Base-by-base conservation (phyloP, 805 yeast genomes). In the Candida ulmi region DNA sequence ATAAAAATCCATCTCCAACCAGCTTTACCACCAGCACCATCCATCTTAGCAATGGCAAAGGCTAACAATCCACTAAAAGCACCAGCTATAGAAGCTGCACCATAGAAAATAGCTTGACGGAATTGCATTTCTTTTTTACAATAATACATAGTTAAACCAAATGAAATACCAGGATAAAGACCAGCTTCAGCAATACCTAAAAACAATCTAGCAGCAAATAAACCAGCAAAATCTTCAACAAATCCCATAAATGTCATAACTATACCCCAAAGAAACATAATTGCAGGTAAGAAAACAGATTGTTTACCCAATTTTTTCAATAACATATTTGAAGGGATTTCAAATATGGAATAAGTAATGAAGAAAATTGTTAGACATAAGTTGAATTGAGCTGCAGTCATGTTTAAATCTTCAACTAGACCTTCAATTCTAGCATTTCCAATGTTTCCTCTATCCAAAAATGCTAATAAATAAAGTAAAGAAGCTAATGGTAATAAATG, bases 341-440 rank as follows among this genome's bases (percentile, higher is more conserved):
- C 51, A 57, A 60, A 56, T 5, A 55, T 13, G 13, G 63, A 30
- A 45, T 73, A 73, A 17, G 76, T 69, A 33, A 72, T 71, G 43
- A 71, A 74, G 33, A 74, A 63, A 29, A 72, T 61, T 8, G 75
- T 67, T 37, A 72, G 61, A 48, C 67, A 59, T 37, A 71, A 60
- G 45, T 70, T 68, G 48, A 69, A 73, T 48, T 74, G 69, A 35
- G 50, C 46, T 13, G 71, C 72, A 5, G 50, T 36, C 35, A 73
- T 53, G 3, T 61, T 58, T 42, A 73, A 51, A 42, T 70, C 77
- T 12, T 60, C 59, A 45, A 63, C 63, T 43, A 74, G 54, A 13
- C 76, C 77, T 30, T 74, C 79, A 30, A 72, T 61, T 41, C 74
- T 62, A 2, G 79, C 79, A 49, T 72, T 68, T 12, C 79, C 80